Conservation (phyloP, 2,329 filamentous ascomycete genomes). For the Phialophora macrospora region DNA sequence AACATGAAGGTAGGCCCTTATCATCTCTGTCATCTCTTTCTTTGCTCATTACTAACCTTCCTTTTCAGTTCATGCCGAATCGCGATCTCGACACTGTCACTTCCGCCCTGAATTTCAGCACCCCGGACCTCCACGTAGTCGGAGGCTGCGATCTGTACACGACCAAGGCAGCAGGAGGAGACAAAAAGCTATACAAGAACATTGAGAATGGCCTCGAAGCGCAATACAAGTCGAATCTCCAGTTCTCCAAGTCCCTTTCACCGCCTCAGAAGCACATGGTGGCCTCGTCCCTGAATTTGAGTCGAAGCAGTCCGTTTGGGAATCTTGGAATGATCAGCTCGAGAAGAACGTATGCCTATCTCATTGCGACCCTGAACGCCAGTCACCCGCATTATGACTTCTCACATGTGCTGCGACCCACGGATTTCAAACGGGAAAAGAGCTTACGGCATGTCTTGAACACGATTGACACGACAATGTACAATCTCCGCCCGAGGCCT, state of each 20-base stretch:
- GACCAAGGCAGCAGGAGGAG: slow-evolving; percentile 90
- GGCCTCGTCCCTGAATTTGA: slow-evolving; percentile 71
- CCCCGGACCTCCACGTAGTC: slow-evolving; percentile 86
- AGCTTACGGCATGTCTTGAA: slow-evolving; percentile 81
- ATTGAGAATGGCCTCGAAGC: slow-evolving; percentile 91
- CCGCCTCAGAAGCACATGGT: slow-evolving; percentile 77
- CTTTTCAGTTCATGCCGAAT: slow-evolving; percentile 81
- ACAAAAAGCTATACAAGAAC: slow-evolving; percentile 96
- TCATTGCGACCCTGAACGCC: slow-evolving; percentile 95
- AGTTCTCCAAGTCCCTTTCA: slow-evolving; percentile 84
- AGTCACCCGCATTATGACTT: slow-evolving; percentile 98
- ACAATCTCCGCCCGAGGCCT: slow-evolving; percentile 75
- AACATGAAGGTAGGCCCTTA: slow-evolving; percentile 41
- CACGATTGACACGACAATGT: slow-evolving; percentile 82
- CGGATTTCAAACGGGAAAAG: slow-evolving; percentile 86
- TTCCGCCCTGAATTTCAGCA: slow-evolving; percentile 93
- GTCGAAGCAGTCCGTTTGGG: slow-evolving; percentile 88
- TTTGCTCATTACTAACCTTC: slow-evolving; percentile 27
- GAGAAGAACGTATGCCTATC: slow-evolving; percentile 89
- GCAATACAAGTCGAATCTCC: slow-evolving; percentile 85
- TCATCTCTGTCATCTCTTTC: not conserved
- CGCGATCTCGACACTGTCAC: slow-evolving; percentile 90
- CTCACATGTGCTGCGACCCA: slow-evolving; percentile 83
- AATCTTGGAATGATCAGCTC: slow-evolving; percentile 85
- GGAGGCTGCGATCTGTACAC: slow-evolving; percentile 97